Conservation (phyloP, 495 filamentous ascomycete genomes). For the Talaromyces thailandensis region DNA sequence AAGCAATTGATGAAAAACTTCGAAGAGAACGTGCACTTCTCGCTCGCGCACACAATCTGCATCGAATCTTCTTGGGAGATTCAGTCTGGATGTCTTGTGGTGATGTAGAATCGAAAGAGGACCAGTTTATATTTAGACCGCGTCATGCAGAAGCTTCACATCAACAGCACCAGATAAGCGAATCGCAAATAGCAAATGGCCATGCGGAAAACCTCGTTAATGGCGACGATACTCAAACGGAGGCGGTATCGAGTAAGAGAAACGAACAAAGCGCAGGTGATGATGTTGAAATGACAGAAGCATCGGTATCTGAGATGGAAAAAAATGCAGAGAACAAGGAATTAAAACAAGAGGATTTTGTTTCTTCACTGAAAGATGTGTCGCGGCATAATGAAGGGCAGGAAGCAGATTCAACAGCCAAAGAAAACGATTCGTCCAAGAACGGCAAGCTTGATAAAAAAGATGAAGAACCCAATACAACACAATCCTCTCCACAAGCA, state of each 20-base stretch:
- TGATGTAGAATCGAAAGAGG: slow-evolving; percentile 28
- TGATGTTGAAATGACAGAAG: slow-evolving; percentile 41
- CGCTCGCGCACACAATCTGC: slow-evolving; percentile 68
- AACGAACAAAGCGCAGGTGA: slow-evolving; percentile 9
- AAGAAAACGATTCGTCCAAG: slow-evolving; percentile 5
- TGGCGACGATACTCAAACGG: background rate
- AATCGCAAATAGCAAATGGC: background rate
- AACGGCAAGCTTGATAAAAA: background rate
- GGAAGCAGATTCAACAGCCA: slow-evolving; percentile 8
- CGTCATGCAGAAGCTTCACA: slow-evolving; percentile 11
- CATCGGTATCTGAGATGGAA: slow-evolving; percentile 7
- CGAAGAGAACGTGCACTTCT: slow-evolving; percentile 68
- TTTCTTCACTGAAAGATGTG: slow-evolving; percentile 29
- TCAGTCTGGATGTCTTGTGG: slow-evolving; percentile 69
- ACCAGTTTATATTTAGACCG: slow-evolving; percentile 33
- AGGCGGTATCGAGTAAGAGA: background rate
- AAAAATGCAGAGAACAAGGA: slow-evolving; percentile 14
- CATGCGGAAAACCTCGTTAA: background rate
- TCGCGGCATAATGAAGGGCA: slow-evolving; percentile 22
- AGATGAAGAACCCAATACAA: background rate
- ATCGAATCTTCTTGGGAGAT: slow-evolving; percentile 72
- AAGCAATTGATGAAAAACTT: slow-evolving; percentile 58
- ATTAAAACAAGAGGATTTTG: slow-evolving; percentile 32
- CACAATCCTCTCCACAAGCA: background rate
- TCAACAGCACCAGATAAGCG: background rate